Evolutionary conservation across 176 grass and related monocot genomes (phyloP).

Genomic region (Secale cereale): DNA sequence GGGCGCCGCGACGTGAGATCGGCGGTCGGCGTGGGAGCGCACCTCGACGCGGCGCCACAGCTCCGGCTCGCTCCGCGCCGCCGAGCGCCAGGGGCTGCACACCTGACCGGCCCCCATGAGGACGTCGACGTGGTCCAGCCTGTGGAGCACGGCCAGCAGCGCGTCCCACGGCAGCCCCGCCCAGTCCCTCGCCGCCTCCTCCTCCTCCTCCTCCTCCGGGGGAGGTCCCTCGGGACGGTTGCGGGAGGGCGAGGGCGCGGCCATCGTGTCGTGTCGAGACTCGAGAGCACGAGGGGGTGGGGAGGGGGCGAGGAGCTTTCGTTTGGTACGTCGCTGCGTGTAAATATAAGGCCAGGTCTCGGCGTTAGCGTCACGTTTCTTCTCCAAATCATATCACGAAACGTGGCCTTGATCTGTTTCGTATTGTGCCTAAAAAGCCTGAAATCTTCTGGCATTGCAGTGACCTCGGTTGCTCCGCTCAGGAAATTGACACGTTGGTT

Average conservation of each 20-base stretch:
- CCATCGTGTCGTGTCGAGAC: background rate
- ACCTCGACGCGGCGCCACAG: background rate
- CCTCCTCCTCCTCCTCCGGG: background rate
- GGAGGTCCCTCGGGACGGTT: background rate
- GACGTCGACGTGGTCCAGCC: background rate
- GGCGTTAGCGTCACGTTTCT: background rate
- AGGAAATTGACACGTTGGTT: background rate
- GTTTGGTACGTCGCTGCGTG: background rate
- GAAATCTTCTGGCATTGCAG: too few species aligned
- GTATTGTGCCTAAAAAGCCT: too few species aligned
- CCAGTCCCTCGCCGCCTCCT: background rate
- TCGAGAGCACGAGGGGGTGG: background rate
- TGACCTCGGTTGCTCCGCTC: background rate
- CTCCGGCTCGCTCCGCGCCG: background rate
- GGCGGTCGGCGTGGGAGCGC: background rate
- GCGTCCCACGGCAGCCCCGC: background rate
- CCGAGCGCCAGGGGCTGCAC: constrained; percentile 8
- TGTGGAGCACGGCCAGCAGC: background rate
- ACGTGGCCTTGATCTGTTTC: background rate
- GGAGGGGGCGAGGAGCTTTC: background rate
- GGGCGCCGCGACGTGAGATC: too few species aligned
- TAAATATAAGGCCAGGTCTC: background rate
- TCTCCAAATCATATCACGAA: background rate
- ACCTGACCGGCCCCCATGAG: background rate
- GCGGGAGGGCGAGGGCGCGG: background rate